These are phyloP conservation scores for Meyerozyma carpophila DNA, from an alignment of 1,139 yeast species.

Conservation along the genomic window DNA sequence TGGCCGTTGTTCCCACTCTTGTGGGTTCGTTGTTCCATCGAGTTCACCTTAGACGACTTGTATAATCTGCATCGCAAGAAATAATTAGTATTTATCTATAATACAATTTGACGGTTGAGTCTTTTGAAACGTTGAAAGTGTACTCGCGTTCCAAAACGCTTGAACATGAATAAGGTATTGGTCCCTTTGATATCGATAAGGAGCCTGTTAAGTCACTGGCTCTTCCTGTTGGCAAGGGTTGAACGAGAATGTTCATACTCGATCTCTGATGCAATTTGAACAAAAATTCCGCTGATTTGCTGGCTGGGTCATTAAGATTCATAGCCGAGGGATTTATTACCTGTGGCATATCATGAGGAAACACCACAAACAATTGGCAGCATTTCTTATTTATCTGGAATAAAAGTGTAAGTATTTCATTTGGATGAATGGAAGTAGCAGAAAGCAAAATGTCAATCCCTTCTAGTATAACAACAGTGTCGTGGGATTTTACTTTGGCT, in stretches of 20 bases:
- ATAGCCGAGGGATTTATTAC: constrained; percentile 27
- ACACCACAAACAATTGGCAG: constrained; percentile 28
- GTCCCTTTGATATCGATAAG: constrained; percentile 52
- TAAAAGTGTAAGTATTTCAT: constrained; percentile 30
- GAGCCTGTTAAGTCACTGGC: constrained; percentile 82
- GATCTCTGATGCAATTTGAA: constrained; percentile 48
- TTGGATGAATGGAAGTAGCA: constrained; percentile 30
- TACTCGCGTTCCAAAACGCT: constrained; percentile 57
- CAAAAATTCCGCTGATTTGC: constrained; percentile 40
- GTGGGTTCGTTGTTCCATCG: constrained; percentile 87
- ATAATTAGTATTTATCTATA: constrained; percentile 19
- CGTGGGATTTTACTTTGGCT: constrained; percentile 8
- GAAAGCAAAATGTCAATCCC: constrained; percentile 47
- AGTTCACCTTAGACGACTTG: constrained; percentile 78
- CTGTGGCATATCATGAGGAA: constrained; percentile 34
- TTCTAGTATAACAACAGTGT: constrained; percentile 33
- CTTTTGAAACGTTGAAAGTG: constrained; percentile 56
- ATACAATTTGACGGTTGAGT: constrained; percentile 40
- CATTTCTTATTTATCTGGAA: constrained; percentile 30
- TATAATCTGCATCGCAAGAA: constrained; percentile 47
- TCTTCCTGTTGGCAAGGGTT: constrained; percentile 72
- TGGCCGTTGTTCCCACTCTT: constrained; percentile 89
- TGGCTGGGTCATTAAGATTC: constrained; percentile 26
- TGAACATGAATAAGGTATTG: constrained; percentile 21
- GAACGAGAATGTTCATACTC: constrained; percentile 45